Percentiles rank a stretch among this genome's conserved stretches.
Evolutionary conservation across 371 early-diverging fungal genomes (phyloP).

Genomic region (Mortierella sp.): DNA sequence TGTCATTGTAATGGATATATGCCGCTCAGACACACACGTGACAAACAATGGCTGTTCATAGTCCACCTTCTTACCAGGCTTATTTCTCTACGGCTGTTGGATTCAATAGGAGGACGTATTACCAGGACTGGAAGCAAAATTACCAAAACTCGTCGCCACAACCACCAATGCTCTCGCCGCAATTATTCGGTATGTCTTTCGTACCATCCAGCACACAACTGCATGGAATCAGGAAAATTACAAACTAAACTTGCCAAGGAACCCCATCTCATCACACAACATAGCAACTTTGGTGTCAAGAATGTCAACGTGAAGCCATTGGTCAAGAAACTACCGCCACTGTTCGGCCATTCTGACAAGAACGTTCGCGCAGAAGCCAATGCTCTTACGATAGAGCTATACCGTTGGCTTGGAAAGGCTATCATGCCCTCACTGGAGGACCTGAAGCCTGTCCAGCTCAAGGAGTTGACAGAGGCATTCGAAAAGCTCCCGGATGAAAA

Average conservation of each 20-base stretch:
- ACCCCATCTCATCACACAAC: too few relatives aligned
- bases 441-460: constrained; percentile 88
- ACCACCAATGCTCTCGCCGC: constrained; percentile 78
- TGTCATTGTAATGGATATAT: constrained; percentile 72
- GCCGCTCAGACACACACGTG: neutral
- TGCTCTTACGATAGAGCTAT: constrained; percentile 80
- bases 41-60: neutral
- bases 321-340: constrained; percentile 84
- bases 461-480: constrained; percentile 91
- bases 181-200: constrained; percentile 66
- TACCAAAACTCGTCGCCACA: constrained; percentile 91
- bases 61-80: neutral
- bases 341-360: constrained; percentile 95
- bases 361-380: constrained; percentile 90
- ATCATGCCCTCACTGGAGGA: constrained; percentile 72
- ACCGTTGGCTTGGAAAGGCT: constrained; percentile 85
- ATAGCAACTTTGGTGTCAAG: constrained; percentile 83
- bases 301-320: constrained; percentile 84
- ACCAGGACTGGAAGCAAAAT: constrained; percentile 84
- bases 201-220: too few relatives aligned
- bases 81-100: constrained; percentile 3
- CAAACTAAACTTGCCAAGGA: too few relatives aligned
- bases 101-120: constrained; percentile 77
- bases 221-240: neutral
- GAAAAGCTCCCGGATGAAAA: constrained; percentile 74